Evolutionary conservation across 768 basidiomycete genomes (phyloP).

Genomic region (Arthromyces matolae): DNA sequence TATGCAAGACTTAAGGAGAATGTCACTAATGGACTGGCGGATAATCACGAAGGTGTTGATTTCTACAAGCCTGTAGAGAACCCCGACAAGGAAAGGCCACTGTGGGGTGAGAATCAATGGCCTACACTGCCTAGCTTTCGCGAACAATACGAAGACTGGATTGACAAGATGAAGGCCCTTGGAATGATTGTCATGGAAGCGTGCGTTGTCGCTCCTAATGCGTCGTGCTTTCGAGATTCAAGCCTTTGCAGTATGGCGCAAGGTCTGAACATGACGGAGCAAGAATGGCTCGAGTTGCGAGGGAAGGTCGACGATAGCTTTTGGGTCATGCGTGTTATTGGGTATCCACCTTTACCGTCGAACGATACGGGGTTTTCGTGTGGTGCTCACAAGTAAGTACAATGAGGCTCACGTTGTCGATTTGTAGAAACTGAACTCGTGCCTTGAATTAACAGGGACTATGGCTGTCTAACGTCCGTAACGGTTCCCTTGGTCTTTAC

Average conservation of each 20-base stretch:
- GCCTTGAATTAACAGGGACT: conserved; percentile 54
- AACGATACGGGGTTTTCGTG: conserved; percentile 83
- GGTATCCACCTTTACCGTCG: conserved; percentile 83
- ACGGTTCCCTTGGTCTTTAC: neutral
- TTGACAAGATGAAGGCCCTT: conserved; percentile 80
- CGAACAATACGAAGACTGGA: conserved; percentile 68
- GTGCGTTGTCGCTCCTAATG: conserved; percentile 37
- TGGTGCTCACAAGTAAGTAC: conserved; percentile 77
- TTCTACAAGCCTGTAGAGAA: conserved; percentile 71
- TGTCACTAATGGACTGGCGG: conserved; percentile 78
- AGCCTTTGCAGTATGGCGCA: conserved; percentile 76
- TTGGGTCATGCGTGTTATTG: conserved; percentile 86
- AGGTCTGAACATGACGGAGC: conserved; percentile 67
- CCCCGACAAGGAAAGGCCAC: conserved; percentile 63
- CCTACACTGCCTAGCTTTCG: conserved; percentile 57
- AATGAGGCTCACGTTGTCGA: neutral
- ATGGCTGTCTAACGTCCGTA: conserved; percentile 82
- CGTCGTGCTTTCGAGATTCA: too few relatives aligned
- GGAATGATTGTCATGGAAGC: conserved; percentile 86
- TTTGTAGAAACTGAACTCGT: neutral
- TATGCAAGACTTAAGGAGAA: conserved; percentile 82
- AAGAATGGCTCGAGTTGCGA: conserved; percentile 70
- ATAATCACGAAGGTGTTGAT: conserved; percentile 84
- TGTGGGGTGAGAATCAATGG: conserved; percentile 91
- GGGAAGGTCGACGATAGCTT: conserved; percentile 77